Conservation (phyloP, 2,329 filamentous ascomycete species). For the Chaetomiaceae sp. region DNA sequence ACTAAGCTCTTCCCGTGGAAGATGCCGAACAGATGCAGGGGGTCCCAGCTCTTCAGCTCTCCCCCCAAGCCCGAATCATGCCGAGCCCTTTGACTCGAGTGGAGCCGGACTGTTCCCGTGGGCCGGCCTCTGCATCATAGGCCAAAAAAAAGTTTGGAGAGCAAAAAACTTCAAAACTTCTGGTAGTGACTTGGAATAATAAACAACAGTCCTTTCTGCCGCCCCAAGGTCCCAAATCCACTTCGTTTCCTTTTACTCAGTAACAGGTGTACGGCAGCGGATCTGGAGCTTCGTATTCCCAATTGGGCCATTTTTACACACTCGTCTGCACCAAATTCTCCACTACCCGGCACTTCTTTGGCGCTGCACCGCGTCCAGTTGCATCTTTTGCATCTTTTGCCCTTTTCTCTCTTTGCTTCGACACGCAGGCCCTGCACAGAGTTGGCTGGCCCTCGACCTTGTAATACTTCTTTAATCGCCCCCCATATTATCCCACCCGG, state of each 20-base stretch:
- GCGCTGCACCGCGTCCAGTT: not conserved
- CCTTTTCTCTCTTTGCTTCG: too few species aligned
- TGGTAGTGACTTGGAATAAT: too few species aligned
- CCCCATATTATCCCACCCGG: not conserved
- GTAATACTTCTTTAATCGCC: conserved; percentile 11
- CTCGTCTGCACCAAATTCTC: not conserved
- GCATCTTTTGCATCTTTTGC: conserved; percentile 5
- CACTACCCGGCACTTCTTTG: too few species aligned
- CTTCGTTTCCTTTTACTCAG: conserved; percentile 18
- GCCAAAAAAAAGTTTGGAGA: conserved; percentile 8
- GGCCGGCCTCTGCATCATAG: conserved; percentile 21
- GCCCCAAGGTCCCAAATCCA: too few species aligned
- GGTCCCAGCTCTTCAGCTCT: not conserved
- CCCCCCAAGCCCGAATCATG: conserved; percentile 12
- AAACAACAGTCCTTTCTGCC: conserved; percentile 4
- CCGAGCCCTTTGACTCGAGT: conserved; percentile 14
- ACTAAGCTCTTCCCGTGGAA: too few species aligned
- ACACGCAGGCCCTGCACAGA: conserved; percentile 9
- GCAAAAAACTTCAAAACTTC: conserved; percentile 17
- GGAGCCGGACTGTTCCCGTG: conserved; percentile 15
- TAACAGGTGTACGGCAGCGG: conserved; percentile 11
- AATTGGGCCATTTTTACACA: conserved; percentile 22
- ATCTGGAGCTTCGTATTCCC: conserved; percentile 6
- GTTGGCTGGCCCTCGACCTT: conserved; percentile 8
- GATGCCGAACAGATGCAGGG: not conserved